A percentile compares a stretch with the other conserved stretches of the same genome.
Conservation (phyloP, 73 alveolate genomes). For the Paramecium caudatum region DNA sequence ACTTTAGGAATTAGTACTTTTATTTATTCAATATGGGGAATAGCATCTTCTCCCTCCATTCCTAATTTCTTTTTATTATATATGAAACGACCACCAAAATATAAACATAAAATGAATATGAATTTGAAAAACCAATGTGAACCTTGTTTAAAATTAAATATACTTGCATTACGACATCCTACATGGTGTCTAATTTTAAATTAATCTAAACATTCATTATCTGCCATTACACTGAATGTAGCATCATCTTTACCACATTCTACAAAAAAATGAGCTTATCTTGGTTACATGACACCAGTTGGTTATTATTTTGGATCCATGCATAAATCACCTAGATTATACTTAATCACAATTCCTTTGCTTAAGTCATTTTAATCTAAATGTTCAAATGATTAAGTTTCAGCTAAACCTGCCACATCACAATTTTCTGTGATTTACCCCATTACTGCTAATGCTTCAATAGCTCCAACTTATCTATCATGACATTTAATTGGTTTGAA, state of each 20-base stretch:
- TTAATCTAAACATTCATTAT: constrained; percentile 55
- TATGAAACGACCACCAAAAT: constrained; percentile 24
- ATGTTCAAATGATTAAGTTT: constrained; percentile 19
- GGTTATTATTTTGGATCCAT: constrained; percentile 72
- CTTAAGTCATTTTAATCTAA: background rate
- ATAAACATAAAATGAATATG: background rate
- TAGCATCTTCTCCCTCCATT: constrained; percentile 58
- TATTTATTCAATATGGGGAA: constrained; percentile 54
- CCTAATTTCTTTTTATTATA: constrained; percentile 5
- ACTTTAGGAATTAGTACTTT: background rate
- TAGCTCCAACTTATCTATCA: constrained; percentile 60
- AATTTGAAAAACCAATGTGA: constrained; percentile 62
- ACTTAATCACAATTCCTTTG: constrained; percentile 11
- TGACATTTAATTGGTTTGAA: constrained; percentile 41
- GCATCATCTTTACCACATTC: constrained; percentile 62
- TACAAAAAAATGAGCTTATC: constrained; percentile 48
- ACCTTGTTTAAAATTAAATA: background rate
- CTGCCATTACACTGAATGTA: constrained; percentile 9
- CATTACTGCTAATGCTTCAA: constrained; percentile 70
- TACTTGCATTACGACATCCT: constrained; percentile 46
- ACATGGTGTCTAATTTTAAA: constrained; percentile 34
- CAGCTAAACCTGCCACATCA: constrained; percentile 65
- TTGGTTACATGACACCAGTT: constrained; percentile 61
- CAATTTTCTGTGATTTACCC: constrained; percentile 69
- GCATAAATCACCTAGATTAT: constrained; percentile 51